Evolutionary conservation across 768 basidiomycete species (phyloP).

Genomic region (Tricholoma bakamatsutake): DNA sequence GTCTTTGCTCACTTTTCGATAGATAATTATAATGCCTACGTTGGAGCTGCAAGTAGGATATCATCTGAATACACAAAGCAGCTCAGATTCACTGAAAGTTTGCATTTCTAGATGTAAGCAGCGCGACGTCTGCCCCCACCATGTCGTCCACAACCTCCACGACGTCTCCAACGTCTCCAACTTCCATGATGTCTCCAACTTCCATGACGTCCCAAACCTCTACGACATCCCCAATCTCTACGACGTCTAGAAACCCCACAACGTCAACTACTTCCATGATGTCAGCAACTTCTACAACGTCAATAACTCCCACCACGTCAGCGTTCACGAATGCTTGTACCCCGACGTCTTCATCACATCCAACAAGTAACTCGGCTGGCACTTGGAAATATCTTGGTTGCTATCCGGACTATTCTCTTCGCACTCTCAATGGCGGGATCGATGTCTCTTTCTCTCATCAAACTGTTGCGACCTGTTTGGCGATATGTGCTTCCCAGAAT

Average conservation of each 20-base stretch:
- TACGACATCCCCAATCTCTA: slow-evolving; percentile 3
- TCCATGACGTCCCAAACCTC: slow-evolving; percentile 7
- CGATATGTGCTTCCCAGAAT: slow-evolving; percentile 20
- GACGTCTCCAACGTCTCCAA: not conserved
- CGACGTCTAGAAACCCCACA: slow-evolving; percentile 8
- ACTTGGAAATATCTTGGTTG: slow-evolving; percentile 17
- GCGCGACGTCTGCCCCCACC: not conserved
- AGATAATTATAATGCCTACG: slow-evolving; percentile 65
- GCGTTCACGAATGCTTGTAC: slow-evolving; percentile 15
- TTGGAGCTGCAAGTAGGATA: slow-evolving; percentile 39
- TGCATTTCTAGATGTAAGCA: not conserved
- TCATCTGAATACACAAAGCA: not conserved
- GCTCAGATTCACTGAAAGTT: not conserved
- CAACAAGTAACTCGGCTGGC: not conserved
- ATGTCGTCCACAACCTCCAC: too few relatives aligned
- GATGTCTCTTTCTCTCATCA: slow-evolving; percentile 11
- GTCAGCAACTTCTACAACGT: slow-evolving; percentile 10
- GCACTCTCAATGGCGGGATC: slow-evolving; percentile 19
- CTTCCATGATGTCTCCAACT: slow-evolving; percentile 2
- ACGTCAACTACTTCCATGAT: slow-evolving; percentile 11
- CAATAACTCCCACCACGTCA: slow-evolving; percentile 11
- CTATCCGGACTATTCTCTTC: slow-evolving; percentile 12
- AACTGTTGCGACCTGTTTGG: slow-evolving; percentile 24
- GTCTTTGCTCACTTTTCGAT: slow-evolving; percentile 8
- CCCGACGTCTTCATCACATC: slow-evolving; percentile 1